Base-by-base conservation (phyloP, 75 land plant species). In the Selaginella moellendorffii region DNA sequence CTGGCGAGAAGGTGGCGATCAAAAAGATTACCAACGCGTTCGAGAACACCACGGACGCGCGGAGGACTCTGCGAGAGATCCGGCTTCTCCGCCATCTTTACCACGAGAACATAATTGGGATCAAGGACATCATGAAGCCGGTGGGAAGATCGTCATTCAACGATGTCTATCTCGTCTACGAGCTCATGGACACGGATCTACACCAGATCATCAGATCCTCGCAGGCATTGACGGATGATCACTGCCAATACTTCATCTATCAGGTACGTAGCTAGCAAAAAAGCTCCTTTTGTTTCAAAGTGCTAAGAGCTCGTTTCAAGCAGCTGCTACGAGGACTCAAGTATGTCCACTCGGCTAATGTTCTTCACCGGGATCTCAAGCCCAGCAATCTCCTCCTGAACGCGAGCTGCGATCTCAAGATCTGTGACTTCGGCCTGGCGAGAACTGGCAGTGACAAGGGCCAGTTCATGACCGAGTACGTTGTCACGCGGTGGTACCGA, bases 401-500 rank as follows among this genome's bases (percentile, higher is more conserved):
- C 66, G 83, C 99, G 17, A 93, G 88, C 65, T 93, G 99, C 71
- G 99, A 92, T 67, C 71, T 92, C 2, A 92, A 92, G 63, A 92
- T 92, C 14, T 86, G 90, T 67, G 97, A 92, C 68, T 92, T 92
- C 72, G 97, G 97, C 26, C 78, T 92, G 63, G 97, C 97, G 1
- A 83, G 97, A 1, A 87, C 89, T 1, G 74, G 82, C 9, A 71
- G 66, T 30, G 71, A 90, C 28, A 95, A 88, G 64, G 80, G 79
- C 25, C 91, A 92, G 2, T 81, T 79, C 30, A 88, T 92, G 97
- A 92, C 97, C 20, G 90, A 71, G 74, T 92, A 92, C 76, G 97
- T 92, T 25, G 97, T 92, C 12, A 92, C 97, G 0, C 77, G 97
- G 62, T 92, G 97, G 97, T 92, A 92, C 62, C 75, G 97, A 30